phyloP scores from a whole-genome alignment of 1,284 basidiomycete genomes.

The Ustilago nuda region DNA sequence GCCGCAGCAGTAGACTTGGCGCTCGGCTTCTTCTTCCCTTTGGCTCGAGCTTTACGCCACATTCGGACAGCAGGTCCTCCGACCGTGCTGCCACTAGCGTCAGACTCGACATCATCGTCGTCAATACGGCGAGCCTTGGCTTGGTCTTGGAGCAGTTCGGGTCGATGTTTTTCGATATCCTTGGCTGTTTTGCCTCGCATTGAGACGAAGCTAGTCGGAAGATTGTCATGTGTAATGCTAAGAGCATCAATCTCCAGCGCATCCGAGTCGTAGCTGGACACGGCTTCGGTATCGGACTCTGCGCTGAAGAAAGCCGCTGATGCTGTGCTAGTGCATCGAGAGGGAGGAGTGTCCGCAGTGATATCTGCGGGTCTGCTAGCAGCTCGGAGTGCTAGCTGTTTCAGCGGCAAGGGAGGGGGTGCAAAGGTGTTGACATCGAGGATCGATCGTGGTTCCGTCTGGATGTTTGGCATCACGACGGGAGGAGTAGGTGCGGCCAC shows the following conservation, averaged over 20 bases:
- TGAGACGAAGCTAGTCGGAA: constrained; percentile 24
- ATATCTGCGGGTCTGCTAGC: background rate
- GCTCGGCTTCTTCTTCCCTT: constrained; percentile 35
- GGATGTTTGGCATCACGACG: constrained; percentile 10
- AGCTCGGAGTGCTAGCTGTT: constrained; percentile 12
- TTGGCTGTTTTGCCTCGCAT: constrained; percentile 5
- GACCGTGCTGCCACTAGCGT: constrained; percentile 53
- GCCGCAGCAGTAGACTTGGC: background rate
- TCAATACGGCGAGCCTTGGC: constrained; percentile 5
- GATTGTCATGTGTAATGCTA: constrained; percentile 20
- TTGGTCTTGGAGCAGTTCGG: constrained; percentile 43
- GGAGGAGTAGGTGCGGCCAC: background rate
- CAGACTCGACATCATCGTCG: constrained; percentile 35
- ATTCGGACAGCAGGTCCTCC: constrained; percentile 52
- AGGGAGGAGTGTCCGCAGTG: constrained; percentile 10
- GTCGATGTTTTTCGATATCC: constrained; percentile 43
- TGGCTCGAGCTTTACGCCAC: constrained; percentile 55
- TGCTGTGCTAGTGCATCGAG: constrained; percentile 29
- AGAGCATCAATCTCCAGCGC: constrained; percentile 22
- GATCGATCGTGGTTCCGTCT: constrained; percentile 13
- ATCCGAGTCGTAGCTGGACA: constrained; percentile 40
- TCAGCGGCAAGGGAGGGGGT: constrained; percentile 55
- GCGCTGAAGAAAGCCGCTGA: constrained; percentile 53
- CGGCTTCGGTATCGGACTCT: constrained; percentile 35
- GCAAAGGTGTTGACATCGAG: constrained; percentile 55